Base-by-base conservation (phyloP, 2,329 filamentous ascomycete species). In the Ophiocordyceps camponoti-floridani region DNA sequence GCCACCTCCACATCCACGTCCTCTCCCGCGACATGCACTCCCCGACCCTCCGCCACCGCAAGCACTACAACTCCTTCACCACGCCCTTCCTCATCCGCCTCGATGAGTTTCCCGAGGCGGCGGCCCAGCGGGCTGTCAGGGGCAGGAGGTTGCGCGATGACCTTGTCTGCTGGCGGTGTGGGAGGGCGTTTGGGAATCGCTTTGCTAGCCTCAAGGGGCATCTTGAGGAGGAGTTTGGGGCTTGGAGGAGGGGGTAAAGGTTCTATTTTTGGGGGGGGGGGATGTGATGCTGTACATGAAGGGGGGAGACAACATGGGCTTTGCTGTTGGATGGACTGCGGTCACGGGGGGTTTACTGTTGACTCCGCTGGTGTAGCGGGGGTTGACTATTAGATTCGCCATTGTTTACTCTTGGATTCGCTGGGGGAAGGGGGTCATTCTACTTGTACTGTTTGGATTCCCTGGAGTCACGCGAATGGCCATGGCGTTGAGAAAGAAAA, bases 61-160 rank as follows among this genome's bases (percentile, higher is more conserved):
- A 87, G 59, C 91, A 96, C 63, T 96, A 95, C 63, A 85, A 91
- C 56, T 91, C 83, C 50, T 96, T 96, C 62, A 78, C 75, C 30
- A 93, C 88, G 44, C 73, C 75, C 4, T 98, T 96, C 58, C 75
- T 98, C 19, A 74, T 96, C 12, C 69, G 72, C 14, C 55, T 96
- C 26, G 77, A 77, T 19, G 83, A 88, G 47, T 89, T 95, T 43
- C 89, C 91, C 4, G 63, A 96, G 28, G 67, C 70, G 0, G 49
- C 65, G 26, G 73, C 79, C 45, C 85, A 93, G 31, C 31, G 11
- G 12, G 31, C 31, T 4, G 12, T 14, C 31, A 10, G 31, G 11
- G 31, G 31, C 2, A 2, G 31, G 2, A 12, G 13, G 10, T 61
- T 87, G 49, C 64, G 70, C 33, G 61, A 63, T 47, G 79, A 86